Percentiles rank a stretch among this genome's conserved stretches.
Evolutionary conservation across 345 rosid species (phyloP).

Genomic region (Eucalyptus pauciflora): DNA sequence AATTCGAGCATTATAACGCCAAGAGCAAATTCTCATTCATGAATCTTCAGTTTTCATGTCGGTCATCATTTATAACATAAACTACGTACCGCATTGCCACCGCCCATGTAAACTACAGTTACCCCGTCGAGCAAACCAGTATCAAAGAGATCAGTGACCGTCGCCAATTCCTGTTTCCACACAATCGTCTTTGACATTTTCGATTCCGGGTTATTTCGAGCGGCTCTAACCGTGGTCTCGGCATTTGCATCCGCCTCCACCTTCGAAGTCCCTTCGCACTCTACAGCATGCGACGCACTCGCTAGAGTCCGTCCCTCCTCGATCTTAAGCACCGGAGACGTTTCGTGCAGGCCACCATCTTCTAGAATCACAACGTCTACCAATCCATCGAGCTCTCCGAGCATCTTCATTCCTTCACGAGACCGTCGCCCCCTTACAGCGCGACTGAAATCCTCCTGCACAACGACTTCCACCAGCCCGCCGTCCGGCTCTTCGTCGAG

Average conservation of each 20-base stretch:
- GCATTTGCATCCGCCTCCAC: slow-evolving; percentile 38
- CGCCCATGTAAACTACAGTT: slow-evolving; percentile 80
- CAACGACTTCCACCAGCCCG: slow-evolving; percentile 14
- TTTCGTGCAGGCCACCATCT: background rate
- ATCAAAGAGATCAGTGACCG: slow-evolving; percentile 87
- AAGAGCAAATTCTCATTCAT: background rate
- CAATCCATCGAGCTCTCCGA: background rate
- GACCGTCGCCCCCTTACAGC: slow-evolving; percentile 3
- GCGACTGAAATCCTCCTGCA: slow-evolving; percentile 11
- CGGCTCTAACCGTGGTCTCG: slow-evolving; percentile 34
- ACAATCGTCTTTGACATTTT: slow-evolving; percentile 44
- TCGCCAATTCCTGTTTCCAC: slow-evolving; percentile 46
- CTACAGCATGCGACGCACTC: slow-evolving; percentile 15
- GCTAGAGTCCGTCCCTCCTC: background rate
- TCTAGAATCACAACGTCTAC: slow-evolving; percentile 4
- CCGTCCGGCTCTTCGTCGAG: background rate
- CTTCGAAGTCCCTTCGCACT: slow-evolving; percentile 7
- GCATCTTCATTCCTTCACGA: background rate
- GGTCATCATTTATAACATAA: background rate
- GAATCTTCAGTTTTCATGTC: background rate
- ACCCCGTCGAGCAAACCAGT: slow-evolving; percentile 88
- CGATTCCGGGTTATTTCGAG: slow-evolving; percentile 36
- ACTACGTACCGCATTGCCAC: slow-evolving; percentile 48
- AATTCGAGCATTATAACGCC: background rate
- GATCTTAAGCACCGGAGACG: background rate